Base-by-base conservation (phyloP, 2,329 filamentous ascomycete species). In the Rutstroemia sp. region DNA sequence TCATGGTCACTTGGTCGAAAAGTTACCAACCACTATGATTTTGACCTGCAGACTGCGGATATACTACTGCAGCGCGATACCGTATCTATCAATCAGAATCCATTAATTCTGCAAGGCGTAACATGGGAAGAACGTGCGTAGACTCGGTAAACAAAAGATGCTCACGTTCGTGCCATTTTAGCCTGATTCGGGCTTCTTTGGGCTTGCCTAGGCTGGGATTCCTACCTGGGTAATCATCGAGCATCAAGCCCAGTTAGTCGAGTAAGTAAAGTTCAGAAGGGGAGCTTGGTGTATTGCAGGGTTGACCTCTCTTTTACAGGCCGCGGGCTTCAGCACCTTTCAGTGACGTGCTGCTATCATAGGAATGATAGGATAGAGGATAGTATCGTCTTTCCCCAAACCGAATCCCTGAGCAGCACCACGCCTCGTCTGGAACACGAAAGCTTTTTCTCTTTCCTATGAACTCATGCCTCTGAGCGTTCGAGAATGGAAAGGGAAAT, bases 21-120 rank as follows among this genome's bases (percentile, higher is more conserved):
- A 45, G 48, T 45, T 56, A 56, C 53, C 53, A 56, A 56, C 53
- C 53, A 56, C 53, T 42, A 39, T 56, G 53, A 56, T 51, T 56
- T 56, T 45, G 47, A 12, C 53, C 53, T 56, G 53, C 53, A 56
- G 53, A 56, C 19, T 51, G 53, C 53, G 53, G 53, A 56, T 51
- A 49, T 56, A 51, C 53, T 56, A 56, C 49, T 55, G 53, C 47
- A 56, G 25, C 50, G 53, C 53, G 53, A 56, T 56, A 56, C 27
- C 47, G 19, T 38, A 14, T 56, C 47, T 46, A 25, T 56, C 53
- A 56, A 56, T 56, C 53, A 56, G 37, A 51, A 30, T 23, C 38
- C 19, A 30, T 51, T 19, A 51, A 45, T 51, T 25, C 19, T 47
- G 21, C 44, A 47, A 27, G 44, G 44, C 44, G 44, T 47, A 27